Base-by-base conservation (phyloP, 2,329 filamentous ascomycete genomes). In the Teratosphaeria pseudoeucalypti region DNA sequence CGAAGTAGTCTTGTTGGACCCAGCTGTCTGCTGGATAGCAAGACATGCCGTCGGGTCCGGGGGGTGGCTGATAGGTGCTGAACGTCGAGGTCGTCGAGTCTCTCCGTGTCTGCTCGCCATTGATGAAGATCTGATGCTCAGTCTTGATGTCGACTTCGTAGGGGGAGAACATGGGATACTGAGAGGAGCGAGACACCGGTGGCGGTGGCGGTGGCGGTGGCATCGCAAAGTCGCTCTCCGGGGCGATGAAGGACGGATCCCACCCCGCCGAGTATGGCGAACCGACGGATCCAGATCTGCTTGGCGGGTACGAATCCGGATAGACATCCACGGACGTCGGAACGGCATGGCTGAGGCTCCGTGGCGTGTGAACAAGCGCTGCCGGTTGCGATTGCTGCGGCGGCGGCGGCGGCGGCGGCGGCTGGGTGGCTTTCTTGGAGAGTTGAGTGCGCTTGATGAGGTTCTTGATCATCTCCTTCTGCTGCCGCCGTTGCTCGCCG, bases 371-470 rank as follows among this genome's bases (percentile, higher is more conserved):
- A 63, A 73, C 74, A 70, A 75, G 76, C 63, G 78, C 74, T 52
- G 72, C 68, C 11, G 55, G 10, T 49, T 67, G 77, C 74, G 65
- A 75, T 49, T 23, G 23, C 23, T 23, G 23, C 23, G 23, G 23
- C 23, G 1, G 23, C 23, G n/a, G 72, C 19, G 60, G 63, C n/a
- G 62, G 61, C 39, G 64, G 58, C 59, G 65, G 67, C 54, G 64
- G 54, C 57, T 81, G 76, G 57, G 85, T 81, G 57, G 84, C 81
- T 84, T 96, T 96, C 77, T 96, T 92, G 29, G 86, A 86, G 66
- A 95, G 82, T 83, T 97, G 97, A 73, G 94, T 97, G 73, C 87
- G 85, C 84, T 96, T 96, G 81, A 99, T 97, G 75, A 92, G 90
- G 76, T 88, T 87, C 82, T 99, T 99, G 81, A 99, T 95, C 67